Evolutionary conservation across 139 green algal genomes (phyloP), one percentile per base, ranked within the genome.

Genomic region (Prasinococcaceae sp.): DNA sequence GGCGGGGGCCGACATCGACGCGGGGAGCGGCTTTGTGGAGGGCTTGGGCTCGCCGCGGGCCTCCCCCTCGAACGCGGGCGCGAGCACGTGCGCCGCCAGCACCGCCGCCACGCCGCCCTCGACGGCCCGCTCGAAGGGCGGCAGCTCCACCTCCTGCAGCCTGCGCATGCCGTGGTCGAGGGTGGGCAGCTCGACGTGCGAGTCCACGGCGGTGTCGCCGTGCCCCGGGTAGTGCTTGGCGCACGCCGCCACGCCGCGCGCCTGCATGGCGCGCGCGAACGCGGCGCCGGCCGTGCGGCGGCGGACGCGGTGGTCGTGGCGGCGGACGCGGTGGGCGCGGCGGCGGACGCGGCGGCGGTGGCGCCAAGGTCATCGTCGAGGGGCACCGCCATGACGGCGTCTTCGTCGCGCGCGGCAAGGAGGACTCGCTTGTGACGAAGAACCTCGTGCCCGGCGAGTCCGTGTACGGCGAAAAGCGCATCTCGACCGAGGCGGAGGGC

Each of bases 381-480:
- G 46, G 60, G 9, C 92, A 99, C 68, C 72, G 92, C 29, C 90
- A 98, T 68, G 83, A 86, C 6, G 92, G 92, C 20, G 74, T 98
- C 10, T 99, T 95, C 77, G 93, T 99, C 39, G 92, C 90, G 0
- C 75, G 92, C 30, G 92, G 92, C 55, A 99, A 98, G 79, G 86
- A 94, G 74, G 87, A 96, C 44, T 80, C 83, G 1, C 76, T 96
- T 9, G 83, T 96, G 19, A 98, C 92, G 12, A 80, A 79, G 38
- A 99, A 99, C 79, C 69, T 99, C 53, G 88, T 90, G 9, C 79
- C 85, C 19, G 90, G 90, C 25, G 87, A 96, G 38, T 84, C 65
- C 51, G 92, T 99, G 28, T 99, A 99, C 47, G 85, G 84, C 25
- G 92, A 99, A 77, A 99, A 99, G 78, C 78, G 90, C 35, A 82